Evolutionary conservation across 2,329 filamentous ascomycete species (phyloP), one percentile per base, ranked within the genome.

Genomic region (Fusarium lateritium): DNA sequence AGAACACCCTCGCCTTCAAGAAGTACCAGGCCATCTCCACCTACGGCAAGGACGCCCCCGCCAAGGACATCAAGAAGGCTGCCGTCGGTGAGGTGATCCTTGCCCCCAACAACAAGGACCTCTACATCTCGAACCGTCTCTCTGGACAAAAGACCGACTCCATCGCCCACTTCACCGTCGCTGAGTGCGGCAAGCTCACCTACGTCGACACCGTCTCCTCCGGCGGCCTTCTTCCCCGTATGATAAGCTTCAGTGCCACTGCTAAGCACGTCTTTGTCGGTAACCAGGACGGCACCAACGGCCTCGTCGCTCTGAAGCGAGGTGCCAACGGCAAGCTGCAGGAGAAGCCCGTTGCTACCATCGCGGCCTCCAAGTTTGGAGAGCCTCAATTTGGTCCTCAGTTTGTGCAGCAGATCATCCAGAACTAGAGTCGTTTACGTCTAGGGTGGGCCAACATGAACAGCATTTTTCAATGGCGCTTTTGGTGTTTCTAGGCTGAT

Each of bases 121-220:
- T 86, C 19, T 86, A 86, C 75, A 79, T 86, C 53, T 84, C 83
- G 38, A 87, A 87, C 79, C 83, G 85, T 6, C 67, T 85, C 26
- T 82, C 79, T 2, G 83, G 82, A 54, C 79, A 80, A 36, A 69
- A 67, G 5, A 81, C 80, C 10, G 85, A 87, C 76, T 83, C 76
- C 70, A 81, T 87, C 70, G 79, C 83, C 7, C 82, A 83, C 74
- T 85, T 86, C 73, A 75, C 75, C 69, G 67, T 82, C 42, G 73
- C 76, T 49, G 56, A 73, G 44, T 72, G 59, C 31, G 71, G 64
- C 40, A 75, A 62, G 10, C 77, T 84, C 54, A 67, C 74, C 40
- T 80, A 79, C 54, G 73, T 69, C 26, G 76, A 78, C 51, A 67
- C 75, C 21, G 73, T 80, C 49, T 74, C 76, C 15, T 79, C 79